Evolutionary conservation across 2,329 filamentous ascomycete genomes (phyloP).

Genomic region (Sarocladiaceae sp.): DNA sequence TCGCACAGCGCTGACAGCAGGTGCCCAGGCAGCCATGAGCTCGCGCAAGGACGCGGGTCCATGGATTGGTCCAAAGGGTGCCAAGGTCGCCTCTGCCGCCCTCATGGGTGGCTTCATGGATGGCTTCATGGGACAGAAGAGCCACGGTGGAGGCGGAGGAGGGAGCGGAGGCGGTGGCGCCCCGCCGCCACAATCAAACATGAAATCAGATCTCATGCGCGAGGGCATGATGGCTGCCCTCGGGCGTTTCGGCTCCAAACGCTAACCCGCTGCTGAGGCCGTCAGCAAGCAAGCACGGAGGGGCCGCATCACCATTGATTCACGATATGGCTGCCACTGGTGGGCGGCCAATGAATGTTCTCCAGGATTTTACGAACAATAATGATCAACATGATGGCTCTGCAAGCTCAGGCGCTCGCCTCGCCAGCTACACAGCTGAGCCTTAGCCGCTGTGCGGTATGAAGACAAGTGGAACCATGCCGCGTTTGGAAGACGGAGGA

Average conservation of each 20-base stretch:
- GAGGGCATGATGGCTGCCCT: slow-evolving; percentile 6
- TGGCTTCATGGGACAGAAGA: slow-evolving; percentile 33
- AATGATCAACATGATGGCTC: too few relatives aligned
- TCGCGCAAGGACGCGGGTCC: slow-evolving; percentile 36
- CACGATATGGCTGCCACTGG: too few relatives aligned
- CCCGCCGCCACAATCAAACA: slow-evolving; percentile 3
- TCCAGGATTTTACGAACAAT: too few relatives aligned
- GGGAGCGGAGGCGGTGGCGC: neutral
- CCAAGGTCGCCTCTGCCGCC: slow-evolving; percentile 41
- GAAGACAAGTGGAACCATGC: too few relatives aligned
- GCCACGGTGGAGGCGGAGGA: slow-evolving; percentile 13
- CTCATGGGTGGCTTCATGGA: slow-evolving; percentile 43
- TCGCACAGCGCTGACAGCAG: slow-evolving; percentile 40
- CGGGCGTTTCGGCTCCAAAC: neutral
- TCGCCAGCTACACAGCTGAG: too few relatives aligned
- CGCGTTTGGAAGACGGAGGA: too few relatives aligned
- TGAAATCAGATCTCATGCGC: slow-evolving; percentile 7
- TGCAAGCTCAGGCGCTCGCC: too few relatives aligned
- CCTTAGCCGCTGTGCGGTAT: too few relatives aligned
- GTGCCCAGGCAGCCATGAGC: slow-evolving; percentile 41
- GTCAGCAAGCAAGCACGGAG: too few relatives aligned
- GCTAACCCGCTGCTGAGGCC: too few relatives aligned
- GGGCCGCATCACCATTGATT: too few relatives aligned
- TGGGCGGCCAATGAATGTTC: too few relatives aligned
- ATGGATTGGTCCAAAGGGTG: slow-evolving; percentile 43